Evolutionary conservation across 1,284 basidiomycete genomes (phyloP).

Genomic region (Bjerkandera adusta): DNA sequence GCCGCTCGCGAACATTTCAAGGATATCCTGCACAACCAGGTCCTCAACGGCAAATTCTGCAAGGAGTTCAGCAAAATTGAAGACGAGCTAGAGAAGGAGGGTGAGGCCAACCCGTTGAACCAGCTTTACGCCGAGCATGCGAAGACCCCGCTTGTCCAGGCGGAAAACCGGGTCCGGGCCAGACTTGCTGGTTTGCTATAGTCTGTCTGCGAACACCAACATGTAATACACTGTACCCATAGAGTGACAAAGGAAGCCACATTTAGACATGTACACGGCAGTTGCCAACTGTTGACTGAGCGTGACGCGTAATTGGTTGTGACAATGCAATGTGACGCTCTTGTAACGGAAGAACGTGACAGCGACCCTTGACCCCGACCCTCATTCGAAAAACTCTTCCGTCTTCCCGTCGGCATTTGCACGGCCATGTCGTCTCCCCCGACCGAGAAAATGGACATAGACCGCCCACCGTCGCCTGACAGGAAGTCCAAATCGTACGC

Average conservation of each 20-base stretch:
- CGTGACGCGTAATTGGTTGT: conserved; percentile 2
- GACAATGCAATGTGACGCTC: too few relatives aligned
- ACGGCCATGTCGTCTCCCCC: conserved; percentile 37
- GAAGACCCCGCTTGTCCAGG: conserved; percentile 52
- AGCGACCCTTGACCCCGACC: conserved; percentile 3
- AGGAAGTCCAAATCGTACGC: conserved; percentile 57
- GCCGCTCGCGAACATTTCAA: conserved; percentile 51
- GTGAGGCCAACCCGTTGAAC: conserved; percentile 53
- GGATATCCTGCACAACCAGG: conserved; percentile 58
- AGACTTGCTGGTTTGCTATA: conserved; percentile 44
- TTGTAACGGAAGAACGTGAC: too few relatives aligned
- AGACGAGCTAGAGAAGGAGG: conserved; percentile 57
- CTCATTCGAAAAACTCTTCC: conserved; percentile 4
- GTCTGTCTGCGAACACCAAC: conserved; percentile 2
- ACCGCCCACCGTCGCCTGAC: conserved; percentile 51
- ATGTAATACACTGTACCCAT: not conserved
- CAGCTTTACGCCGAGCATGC: conserved; percentile 50
- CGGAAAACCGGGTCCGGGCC: conserved; percentile 56
- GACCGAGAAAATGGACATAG: conserved; percentile 61
- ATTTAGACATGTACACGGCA: too few relatives aligned
- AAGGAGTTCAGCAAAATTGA: conserved; percentile 55
- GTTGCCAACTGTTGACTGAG: too few relatives aligned
- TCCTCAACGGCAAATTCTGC: conserved; percentile 61
- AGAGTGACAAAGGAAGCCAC: too few relatives aligned
- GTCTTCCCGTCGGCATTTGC: not conserved